Evolutionary conservation across 441 rosid species (phyloP).

Genomic region (Croton laevigatus): DNA sequence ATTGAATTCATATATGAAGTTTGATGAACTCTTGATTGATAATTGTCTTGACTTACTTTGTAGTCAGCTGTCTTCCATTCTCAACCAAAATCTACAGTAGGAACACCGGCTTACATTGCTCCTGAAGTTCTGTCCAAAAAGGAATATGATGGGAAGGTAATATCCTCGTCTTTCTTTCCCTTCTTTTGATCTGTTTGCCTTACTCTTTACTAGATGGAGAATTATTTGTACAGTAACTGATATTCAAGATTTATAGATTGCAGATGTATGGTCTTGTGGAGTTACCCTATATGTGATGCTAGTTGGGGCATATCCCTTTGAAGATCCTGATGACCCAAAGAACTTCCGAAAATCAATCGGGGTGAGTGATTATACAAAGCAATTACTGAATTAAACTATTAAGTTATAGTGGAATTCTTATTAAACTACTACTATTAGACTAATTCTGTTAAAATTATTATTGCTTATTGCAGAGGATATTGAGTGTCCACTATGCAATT

Average conservation of each 20-base stretch:
- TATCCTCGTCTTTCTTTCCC: neutral
- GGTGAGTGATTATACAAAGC: slow-evolving; percentile 30
- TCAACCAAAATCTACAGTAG: slow-evolving; percentile 69
- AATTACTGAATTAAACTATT: neutral
- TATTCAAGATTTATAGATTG: slow-evolving; percentile 33
- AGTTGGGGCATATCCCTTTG: slow-evolving; percentile 70
- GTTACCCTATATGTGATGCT: slow-evolving; percentile 72
- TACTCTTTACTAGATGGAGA: neutral
- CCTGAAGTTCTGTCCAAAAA: slow-evolving; percentile 53
- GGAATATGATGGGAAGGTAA: slow-evolving; percentile 66
- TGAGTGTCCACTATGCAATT: slow-evolving; percentile 46
- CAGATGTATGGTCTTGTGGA: slow-evolving; percentile 80
- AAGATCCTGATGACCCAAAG: slow-evolving; percentile 54
- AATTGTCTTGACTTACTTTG: slow-evolving; percentile 10
- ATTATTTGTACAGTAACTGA: neutral
- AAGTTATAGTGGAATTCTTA: neutral
- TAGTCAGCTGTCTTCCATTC: slow-evolving; percentile 68
- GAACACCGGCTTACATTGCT: slow-evolving; percentile 70
- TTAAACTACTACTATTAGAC: slow-evolving; percentile 14
- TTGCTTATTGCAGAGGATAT: slow-evolving; percentile 40
- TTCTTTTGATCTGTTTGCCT: neutral
- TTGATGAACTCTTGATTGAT: slow-evolving; percentile 8
- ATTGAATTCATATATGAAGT: neutral
- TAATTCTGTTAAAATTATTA: neutral
- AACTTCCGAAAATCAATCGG: slow-evolving; percentile 57